phyloP scores from a whole-genome alignment of 2,329 filamentous ascomycete genomes.

The Calonectria crousiana region DNA sequence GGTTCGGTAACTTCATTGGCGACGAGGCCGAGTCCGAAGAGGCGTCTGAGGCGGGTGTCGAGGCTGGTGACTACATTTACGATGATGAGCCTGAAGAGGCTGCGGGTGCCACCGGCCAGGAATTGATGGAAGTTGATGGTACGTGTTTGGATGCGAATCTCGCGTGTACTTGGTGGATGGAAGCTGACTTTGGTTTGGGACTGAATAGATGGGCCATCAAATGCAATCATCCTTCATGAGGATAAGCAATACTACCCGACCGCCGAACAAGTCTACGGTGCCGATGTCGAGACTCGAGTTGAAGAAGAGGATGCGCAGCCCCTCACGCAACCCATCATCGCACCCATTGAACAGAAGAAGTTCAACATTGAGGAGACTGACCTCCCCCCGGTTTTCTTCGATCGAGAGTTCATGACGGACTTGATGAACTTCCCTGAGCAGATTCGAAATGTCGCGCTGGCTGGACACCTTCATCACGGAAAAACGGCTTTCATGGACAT shows the following conservation, averaged over 20 bases:
- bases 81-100: constrained; percentile 79
- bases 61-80: constrained; percentile 84
- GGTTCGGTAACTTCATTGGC: constrained; percentile 98
- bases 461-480: constrained; percentile 94
- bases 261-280: constrained; percentile 94
- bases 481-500: constrained; percentile 99
- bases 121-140: constrained; percentile 95
- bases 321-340: constrained; percentile 91
- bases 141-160: constrained; percentile 38
- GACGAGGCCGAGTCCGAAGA: constrained; percentile 88
- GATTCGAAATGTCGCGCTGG: constrained; percentile 91
- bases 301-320: constrained; percentile 98
- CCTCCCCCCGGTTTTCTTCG: constrained; percentile 88
- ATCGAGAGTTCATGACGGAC: constrained; percentile 93
- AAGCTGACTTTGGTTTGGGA: constrained; percentile 41
- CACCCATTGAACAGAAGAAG: constrained; percentile 93
- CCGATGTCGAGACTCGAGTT: constrained; percentile 94
- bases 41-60: constrained; percentile 82
- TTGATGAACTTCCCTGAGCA: constrained; percentile 97
- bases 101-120: constrained; percentile 76
- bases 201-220: constrained; percentile 81
- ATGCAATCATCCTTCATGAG: constrained; percentile 97
- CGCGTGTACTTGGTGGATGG: neutral
- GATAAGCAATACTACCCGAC: constrained; percentile 99
- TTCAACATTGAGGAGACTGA: constrained; percentile 94